Percentiles rank a stretch among this genome's conserved stretches.
Conservation (phyloP, 78 protist species). For the Protostelium mycophagum region DNA sequence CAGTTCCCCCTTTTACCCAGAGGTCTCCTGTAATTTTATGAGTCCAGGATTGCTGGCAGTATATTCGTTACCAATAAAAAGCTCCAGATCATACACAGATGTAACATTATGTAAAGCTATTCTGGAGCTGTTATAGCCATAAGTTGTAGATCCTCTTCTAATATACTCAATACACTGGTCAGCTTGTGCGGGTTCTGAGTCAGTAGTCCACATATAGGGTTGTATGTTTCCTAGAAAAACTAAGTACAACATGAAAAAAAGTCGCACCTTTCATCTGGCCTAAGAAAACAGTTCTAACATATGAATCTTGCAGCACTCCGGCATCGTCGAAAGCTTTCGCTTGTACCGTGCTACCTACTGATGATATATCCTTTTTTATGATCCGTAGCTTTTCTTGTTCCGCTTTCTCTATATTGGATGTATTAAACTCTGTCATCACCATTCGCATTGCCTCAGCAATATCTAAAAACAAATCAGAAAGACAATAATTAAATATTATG, state of each 20-base stretch:
- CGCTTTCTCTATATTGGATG: background rate
- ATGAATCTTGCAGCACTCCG: background rate
- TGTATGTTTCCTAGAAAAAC: background rate
- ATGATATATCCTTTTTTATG: background rate
- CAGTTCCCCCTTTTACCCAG: conserved; percentile 2
- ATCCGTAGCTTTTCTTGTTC: background rate
- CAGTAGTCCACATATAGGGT: background rate
- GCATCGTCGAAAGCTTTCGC: background rate
- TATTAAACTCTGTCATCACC: background rate
- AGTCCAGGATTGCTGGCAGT: background rate
- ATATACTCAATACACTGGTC: conserved; percentile 1
- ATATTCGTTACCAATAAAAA: background rate
- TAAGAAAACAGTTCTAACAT: background rate
- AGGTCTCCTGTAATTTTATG: conserved; percentile 1
- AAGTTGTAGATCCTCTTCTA: background rate
- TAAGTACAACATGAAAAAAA: background rate
- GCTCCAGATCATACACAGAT: conserved; percentile 1
- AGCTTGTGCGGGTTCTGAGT: background rate
- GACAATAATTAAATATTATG: background rate
- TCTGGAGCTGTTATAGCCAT: background rate
- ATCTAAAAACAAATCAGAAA: background rate
- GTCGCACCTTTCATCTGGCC: background rate
- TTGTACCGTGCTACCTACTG: background rate
- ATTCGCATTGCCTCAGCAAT: background rate
- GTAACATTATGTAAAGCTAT: background rate